A percentile compares a stretch with the other conserved stretches of the same genome.
These are phyloP conservation scores for Acanthamoeba lenticulata DNA, from an alignment of 208 protist species.

Conservation along the genomic window DNA sequence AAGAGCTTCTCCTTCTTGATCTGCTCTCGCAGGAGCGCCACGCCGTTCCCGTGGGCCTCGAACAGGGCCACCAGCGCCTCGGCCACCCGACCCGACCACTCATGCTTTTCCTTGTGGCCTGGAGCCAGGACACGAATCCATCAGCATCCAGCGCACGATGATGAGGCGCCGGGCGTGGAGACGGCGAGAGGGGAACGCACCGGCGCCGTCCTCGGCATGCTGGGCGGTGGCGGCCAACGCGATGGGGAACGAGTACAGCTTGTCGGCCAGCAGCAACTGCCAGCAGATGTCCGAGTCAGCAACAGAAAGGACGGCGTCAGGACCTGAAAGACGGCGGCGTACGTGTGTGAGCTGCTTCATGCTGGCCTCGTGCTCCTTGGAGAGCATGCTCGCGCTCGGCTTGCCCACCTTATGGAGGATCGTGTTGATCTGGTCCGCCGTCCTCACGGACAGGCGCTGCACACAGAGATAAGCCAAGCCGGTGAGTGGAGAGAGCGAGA, in stretches of 20 bases:
- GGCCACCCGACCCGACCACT: neutral
- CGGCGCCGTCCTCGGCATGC: neutral
- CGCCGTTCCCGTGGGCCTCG: neutral
- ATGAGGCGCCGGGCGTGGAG: too few relatives aligned
- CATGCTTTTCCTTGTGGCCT: neutral
- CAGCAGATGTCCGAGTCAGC: neutral
- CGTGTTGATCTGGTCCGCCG: neutral
- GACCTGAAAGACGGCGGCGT: neutral
- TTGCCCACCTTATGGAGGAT: neutral
- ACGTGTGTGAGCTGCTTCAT: conserved; percentile 19
- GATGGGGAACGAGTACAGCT: neutral
- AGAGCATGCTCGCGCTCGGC: neutral
- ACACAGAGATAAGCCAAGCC: neutral
- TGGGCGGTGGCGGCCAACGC: neutral
- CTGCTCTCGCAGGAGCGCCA: neutral
- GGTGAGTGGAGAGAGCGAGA: too few relatives aligned
- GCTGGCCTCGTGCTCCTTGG: neutral
- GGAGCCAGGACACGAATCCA: too few relatives aligned
- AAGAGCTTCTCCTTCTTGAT: conserved; percentile 24
- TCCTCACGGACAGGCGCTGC: neutral
- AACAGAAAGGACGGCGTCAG: neutral
- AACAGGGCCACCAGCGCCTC: neutral
- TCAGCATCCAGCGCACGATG: too few relatives aligned
- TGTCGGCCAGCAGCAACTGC: conserved; percentile 22
- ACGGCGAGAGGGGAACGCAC: neutral